A percentile compares a stretch with the other conserved stretches of the same genome.
Evolutionary conservation across 140 eudicot genomes (phyloP).

Genomic region (Stevia rebaudiana): DNA sequence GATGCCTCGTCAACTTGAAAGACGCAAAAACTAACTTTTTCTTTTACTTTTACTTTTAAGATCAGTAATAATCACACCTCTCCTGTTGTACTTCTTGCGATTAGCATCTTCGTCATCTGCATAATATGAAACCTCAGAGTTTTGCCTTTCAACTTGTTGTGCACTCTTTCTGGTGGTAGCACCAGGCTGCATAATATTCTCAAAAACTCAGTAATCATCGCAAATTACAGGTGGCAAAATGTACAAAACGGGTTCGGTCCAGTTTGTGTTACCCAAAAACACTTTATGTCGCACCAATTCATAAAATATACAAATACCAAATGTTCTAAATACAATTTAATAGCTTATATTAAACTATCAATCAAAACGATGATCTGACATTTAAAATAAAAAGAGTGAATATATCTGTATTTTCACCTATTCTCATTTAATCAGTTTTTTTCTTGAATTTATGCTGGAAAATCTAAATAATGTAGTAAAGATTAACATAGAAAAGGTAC

Average conservation of each 20-base stretch:
- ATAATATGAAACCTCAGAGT: constrained; percentile 72
- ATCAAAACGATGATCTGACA: neutral
- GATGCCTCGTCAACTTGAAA: neutral
- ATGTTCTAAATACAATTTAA: no score
- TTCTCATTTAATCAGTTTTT: no score
- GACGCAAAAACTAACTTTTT: neutral
- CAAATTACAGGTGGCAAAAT: neutral
- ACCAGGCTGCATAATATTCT: constrained; percentile 52
- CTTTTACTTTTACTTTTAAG: neutral
- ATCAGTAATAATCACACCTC: constrained; percentile 45
- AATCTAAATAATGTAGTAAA: neutral
- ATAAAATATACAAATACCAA: no score
- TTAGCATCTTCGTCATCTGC: constrained; percentile 88
- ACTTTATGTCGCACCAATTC: neutral
- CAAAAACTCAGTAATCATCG: neutral
- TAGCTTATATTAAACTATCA: no score
- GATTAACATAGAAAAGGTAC: constrained; percentile 12
- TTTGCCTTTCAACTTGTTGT: constrained; percentile 68
- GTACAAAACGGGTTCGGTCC: neutral
- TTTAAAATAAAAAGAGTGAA: neutral
- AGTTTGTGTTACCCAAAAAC: neutral
- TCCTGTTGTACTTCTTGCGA: constrained; percentile 64
- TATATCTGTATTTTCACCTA: no score
- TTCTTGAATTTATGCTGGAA: no score
- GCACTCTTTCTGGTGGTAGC: constrained; percentile 80